Evolutionary conservation across 2,329 filamentous ascomycete species (phyloP).

Genomic region (Bipolaris cookei): DNA sequence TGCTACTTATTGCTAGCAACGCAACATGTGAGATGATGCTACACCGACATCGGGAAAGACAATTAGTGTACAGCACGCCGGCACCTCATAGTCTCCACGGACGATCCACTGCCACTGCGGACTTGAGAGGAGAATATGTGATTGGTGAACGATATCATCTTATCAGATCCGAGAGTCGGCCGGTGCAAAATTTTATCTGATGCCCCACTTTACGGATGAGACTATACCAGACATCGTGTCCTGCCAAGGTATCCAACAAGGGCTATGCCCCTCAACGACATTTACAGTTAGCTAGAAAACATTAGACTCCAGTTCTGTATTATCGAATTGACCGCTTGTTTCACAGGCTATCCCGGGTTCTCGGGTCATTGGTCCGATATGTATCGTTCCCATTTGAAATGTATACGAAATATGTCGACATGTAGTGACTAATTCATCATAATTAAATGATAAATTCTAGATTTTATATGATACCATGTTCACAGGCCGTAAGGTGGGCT

Average conservation of each 20-base stretch:
- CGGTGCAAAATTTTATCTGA: conserved; percentile 22
- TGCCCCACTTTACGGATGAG: conserved; percentile 5
- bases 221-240: background rate
- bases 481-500: too few relatives aligned
- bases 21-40: background rate
- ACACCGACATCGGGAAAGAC: conserved; percentile 24
- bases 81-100: background rate
- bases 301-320: background rate
- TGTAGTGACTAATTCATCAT: too few relatives aligned
- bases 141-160: conserved; percentile 6
- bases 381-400: too few relatives aligned
- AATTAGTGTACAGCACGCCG: background rate
- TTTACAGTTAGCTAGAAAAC: background rate
- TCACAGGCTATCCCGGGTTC: background rate
- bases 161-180: conserved; percentile 16
- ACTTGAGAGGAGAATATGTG: background rate
- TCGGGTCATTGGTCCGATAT: too few relatives aligned
- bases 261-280: background rate
- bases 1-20: conserved; percentile 15
- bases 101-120: conserved; percentile 11
- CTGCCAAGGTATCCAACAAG: background rate
- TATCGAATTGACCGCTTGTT: background rate
- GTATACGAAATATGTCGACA: too few relatives aligned
- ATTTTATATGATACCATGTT: too few relatives aligned
- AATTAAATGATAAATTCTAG: too few relatives aligned